Evolutionary conservation across 2,329 filamentous ascomycete genomes (phyloP).

Genomic region (Botrytis pseudocinerea): DNA sequence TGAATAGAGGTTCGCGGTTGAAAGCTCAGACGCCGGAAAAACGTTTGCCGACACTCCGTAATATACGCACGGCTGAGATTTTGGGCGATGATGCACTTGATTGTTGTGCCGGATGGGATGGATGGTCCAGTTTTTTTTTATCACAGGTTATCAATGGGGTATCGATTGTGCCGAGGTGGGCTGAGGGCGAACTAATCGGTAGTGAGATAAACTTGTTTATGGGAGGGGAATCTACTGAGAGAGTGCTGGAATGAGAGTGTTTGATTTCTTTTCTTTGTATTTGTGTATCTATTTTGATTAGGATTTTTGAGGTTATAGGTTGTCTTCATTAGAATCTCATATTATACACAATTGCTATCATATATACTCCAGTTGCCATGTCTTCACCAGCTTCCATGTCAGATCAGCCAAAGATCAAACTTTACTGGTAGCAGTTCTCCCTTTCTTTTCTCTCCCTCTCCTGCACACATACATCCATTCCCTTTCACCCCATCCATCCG

Average conservation of each 20-base stretch:
- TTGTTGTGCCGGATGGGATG: neutral
- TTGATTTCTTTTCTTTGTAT: neutral
- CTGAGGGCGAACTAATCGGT: neutral
- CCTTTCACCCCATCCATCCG: conserved; percentile 44
- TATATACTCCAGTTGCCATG: neutral
- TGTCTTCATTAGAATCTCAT: neutral
- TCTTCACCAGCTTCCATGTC: conserved; percentile 17
- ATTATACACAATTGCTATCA: neutral
- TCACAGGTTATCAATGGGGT: neutral
- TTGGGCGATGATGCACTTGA: neutral
- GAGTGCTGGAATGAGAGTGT: neutral
- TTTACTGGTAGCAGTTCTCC: conserved; percentile 51
- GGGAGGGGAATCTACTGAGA: neutral
- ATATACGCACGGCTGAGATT: neutral
- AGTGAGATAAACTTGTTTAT: neutral
- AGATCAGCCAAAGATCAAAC: conserved; percentile 50
- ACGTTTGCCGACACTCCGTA: conserved; percentile 10
- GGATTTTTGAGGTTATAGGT: neutral
- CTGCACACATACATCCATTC: conserved; percentile 30
- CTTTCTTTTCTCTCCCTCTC: neutral
- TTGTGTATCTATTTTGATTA: neutral
- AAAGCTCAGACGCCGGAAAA: conserved; percentile 14
- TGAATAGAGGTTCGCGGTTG: conserved; percentile 26
- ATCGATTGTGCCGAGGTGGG: neutral
- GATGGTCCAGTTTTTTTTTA: conserved; percentile 1